These are phyloP conservation scores for Sugiyamaella mastotermitis DNA, from an alignment of 805 yeast genomes.

Conservation along the genomic window DNA sequence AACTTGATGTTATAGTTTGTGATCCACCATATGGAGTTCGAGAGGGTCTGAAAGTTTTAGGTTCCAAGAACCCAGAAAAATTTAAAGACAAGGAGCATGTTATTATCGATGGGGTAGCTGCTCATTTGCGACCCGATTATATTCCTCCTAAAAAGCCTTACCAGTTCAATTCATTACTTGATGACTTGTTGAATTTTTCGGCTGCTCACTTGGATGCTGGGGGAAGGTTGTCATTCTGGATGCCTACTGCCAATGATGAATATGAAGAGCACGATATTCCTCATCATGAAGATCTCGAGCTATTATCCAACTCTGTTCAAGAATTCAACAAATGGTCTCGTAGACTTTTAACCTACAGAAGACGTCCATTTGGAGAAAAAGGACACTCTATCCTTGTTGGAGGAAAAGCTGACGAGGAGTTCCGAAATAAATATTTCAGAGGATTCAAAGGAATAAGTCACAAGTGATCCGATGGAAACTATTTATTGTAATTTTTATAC, in stretches of 20 bases:
- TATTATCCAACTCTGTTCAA: slow-evolving; percentile 73
- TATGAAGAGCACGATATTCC: slow-evolving; percentile 62
- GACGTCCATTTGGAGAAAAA: slow-evolving; percentile 35
- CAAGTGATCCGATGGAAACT: too few species aligned
- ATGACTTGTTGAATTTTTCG: slow-evolving; percentile 71
- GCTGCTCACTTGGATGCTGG: slow-evolving; percentile 61
- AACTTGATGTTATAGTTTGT: slow-evolving; percentile 77
- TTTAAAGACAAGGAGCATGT: slow-evolving; percentile 68
- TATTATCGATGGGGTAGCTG: slow-evolving; percentile 72
- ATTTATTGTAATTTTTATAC: too few species aligned
- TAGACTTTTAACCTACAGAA: slow-evolving; percentile 72
- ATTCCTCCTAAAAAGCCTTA: slow-evolving; percentile 92
- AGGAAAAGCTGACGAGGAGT: slow-evolving; percentile 43
- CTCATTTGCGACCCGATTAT: slow-evolving; percentile 72
- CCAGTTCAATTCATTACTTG: slow-evolving; percentile 66
- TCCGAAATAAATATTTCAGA: slow-evolving; percentile 70
- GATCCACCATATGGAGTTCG: slow-evolving; percentile 98
- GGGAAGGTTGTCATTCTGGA: slow-evolving; percentile 91
- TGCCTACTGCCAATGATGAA: slow-evolving; percentile 94
- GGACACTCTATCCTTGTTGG: slow-evolving; percentile 48
- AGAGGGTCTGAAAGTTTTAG: slow-evolving; percentile 90
- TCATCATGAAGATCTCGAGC: slow-evolving; percentile 64
- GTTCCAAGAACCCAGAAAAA: slow-evolving; percentile 64
- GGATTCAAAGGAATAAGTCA: slow-evolving; percentile 39
- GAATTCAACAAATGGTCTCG: slow-evolving; percentile 93